Conservation (phyloP, 129 eudicot species). For the Erigeron canadensis region DNA sequence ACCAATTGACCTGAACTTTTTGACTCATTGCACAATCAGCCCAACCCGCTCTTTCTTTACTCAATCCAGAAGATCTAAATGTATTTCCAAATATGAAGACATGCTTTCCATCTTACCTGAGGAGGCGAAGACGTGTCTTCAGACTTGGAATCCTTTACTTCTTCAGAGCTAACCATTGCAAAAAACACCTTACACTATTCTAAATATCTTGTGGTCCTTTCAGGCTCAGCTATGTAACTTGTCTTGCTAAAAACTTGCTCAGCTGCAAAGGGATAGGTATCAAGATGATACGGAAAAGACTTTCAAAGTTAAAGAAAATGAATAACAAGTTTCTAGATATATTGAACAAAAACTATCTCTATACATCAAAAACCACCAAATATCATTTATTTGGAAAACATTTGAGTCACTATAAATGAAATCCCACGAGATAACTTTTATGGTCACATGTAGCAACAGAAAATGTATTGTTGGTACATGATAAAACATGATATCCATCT, state of each 20-base stretch:
- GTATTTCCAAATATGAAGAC: background rate
- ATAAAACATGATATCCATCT: no score
- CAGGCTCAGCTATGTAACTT: constrained; percentile 21
- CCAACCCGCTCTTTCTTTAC: background rate
- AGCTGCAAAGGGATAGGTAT: constrained; percentile 28
- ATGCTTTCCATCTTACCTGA: constrained; percentile 36
- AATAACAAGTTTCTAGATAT: background rate
- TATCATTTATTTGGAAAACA: constrained; percentile 7
- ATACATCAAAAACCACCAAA: constrained; percentile 1
- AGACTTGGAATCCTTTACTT: constrained; percentile 41
- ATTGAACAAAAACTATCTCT: constrained; percentile 2
- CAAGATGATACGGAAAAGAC: constrained; percentile 2
- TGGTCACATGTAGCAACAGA: no score
- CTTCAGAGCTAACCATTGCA: constrained; percentile 58
- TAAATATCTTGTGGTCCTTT: constrained; percentile 5
- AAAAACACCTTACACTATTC: constrained; percentile 24
- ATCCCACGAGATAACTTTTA: background rate
- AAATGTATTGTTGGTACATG: no score
- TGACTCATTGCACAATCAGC: background rate
- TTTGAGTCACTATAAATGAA: background rate
- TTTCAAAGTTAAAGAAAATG: constrained; percentile 10
- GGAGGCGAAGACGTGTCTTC: constrained; percentile 54
- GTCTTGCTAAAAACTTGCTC: constrained; percentile 20
- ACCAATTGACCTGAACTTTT: background rate
- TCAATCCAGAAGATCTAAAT: background rate